A percentile compares a stretch with the other conserved stretches of the same genome.
These are phyloP conservation scores for Stevia rebaudiana DNA, from an alignment of 140 eudicot genomes.

Conservation along the genomic window DNA sequence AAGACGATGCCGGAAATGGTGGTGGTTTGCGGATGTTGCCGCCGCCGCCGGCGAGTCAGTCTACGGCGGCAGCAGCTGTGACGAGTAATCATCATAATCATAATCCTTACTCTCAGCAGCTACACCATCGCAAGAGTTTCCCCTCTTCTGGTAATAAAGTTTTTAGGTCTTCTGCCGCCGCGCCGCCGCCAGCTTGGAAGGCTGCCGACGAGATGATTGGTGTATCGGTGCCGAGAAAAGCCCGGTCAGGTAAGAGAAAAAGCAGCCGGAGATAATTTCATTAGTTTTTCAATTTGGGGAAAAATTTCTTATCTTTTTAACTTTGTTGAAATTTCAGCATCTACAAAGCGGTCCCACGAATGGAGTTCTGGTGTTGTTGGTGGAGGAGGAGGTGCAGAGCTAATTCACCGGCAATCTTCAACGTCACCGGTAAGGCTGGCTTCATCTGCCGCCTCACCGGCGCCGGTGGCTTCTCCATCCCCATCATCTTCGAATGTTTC, in stretches of 20 bases:
- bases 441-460: slow-evolving; percentile 46
- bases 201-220: slow-evolving; percentile 88
- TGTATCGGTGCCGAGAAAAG: slow-evolving; percentile 83
- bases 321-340: slow-evolving; percentile 43
- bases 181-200: slow-evolving; percentile 65
- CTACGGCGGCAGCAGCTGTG: slow-evolving; percentile 9
- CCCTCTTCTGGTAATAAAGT: slow-evolving; percentile 44
- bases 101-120: slow-evolving; percentile 28
- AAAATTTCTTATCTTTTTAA: slow-evolving; percentile 3
- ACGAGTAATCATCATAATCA: slow-evolving; percentile 27
- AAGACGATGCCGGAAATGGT: slow-evolving; percentile 35
- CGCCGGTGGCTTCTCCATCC: slow-evolving; percentile 52
- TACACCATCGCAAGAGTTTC: slow-evolving; percentile 58
- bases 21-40: slow-evolving; percentile 41
- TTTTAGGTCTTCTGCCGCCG: slow-evolving; percentile 34
- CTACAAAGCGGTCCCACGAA: slow-evolving; percentile 82
- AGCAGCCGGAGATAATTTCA: background rate
- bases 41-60: slow-evolving; percentile 40
- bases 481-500: slow-evolving; percentile 80
- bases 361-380: slow-evolving; percentile 56
- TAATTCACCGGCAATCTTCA: slow-evolving; percentile 53
- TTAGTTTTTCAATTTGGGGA: background rate
- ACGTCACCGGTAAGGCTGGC: slow-evolving; percentile 57
- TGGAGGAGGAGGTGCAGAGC: slow-evolving; percentile 44
- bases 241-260: slow-evolving; percentile 67